A percentile compares a stretch with the other conserved stretches of the same genome.
These are phyloP conservation scores for Diplogelasinospora grovesii DNA, from an alignment of 495 filamentous ascomycete species.

Conservation along the genomic window DNA sequence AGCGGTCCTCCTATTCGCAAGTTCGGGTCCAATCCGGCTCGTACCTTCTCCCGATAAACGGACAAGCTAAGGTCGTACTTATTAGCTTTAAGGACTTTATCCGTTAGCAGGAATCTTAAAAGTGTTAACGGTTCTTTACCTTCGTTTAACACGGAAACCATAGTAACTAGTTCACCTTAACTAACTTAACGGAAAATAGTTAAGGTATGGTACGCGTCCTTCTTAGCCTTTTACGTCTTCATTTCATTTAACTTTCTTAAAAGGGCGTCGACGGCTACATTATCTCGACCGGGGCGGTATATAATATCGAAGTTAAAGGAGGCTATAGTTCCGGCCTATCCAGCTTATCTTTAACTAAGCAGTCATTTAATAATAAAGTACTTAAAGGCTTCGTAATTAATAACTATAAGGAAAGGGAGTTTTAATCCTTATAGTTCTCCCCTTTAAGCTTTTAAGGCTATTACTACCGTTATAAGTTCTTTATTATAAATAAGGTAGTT, in stretches of 20 bases:
- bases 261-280: constrained; percentile 1
- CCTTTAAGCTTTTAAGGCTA: not conserved
- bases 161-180: too few species aligned
- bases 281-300: not conserved
- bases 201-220: not conserved
- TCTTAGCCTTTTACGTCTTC: not conserved
- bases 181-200: too few species aligned
- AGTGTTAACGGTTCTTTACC: too few species aligned
- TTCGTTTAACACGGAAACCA: too few species aligned
- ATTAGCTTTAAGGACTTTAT: too few species aligned
- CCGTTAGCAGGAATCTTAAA: too few species aligned
- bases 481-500: constrained; percentile 8
- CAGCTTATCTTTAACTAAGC: not conserved
- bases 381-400: too few species aligned
- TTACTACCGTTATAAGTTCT: constrained; percentile 1
- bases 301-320: constrained; percentile 2
- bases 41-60: too few species aligned
- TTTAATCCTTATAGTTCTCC: not conserved
- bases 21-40: too few species aligned
- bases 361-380: constrained; percentile 1
- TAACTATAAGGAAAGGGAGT: too few species aligned
- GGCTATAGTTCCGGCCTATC: not conserved
- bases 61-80: too few species aligned
- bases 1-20: too few species aligned
- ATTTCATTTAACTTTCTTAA: constrained; percentile 1